Evolutionary conservation across 306 rosid genomes (phyloP), one percentile per base, ranked within the genome.

Genomic region (Urtica urens): DNA sequence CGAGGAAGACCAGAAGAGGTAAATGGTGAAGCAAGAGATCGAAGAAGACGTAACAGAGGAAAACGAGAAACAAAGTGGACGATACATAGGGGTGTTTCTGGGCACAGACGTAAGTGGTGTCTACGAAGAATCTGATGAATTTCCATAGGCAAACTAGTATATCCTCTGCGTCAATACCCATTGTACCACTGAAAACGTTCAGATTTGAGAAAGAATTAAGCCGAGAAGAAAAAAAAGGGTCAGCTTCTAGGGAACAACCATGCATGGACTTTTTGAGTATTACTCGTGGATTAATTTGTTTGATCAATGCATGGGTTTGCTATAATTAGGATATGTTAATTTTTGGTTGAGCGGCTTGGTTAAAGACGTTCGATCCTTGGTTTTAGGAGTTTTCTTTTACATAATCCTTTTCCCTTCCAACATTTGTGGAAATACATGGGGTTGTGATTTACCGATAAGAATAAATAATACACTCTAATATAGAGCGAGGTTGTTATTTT

Each of bases 291-390:
- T n/a, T n/a, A n/a, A n/a, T n/a, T n/a, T n/a, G n/a, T n/a, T 23
- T 39, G 62, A 51, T 49, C 45, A 62, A 33, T 27, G 57, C 33
- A 49, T 70, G 62, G 56, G 66, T 47, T 55, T 35, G 38, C 77
- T 51, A 70, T 67, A 13, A 64, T 72, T 64, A 70, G 81, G 31
- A 67, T 58, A 4, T 7, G n/a, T 28, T 7, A 3, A 59, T 53
- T 57, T 44, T 66, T 64, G 72, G 77, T 26, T 67, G 51, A 67
- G 43, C 46, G 49, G 77, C 57, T 17, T 46, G 44, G 42, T 28
- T 19, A 31, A n/a, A n/a, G n/a, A n/a, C n/a, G n/a, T n/a, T n/a
- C n/a, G 79, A 86, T 76, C 93, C 93, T 66, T 38, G n/a, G 61
- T 53, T 78, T 74, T 38, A 66, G 93, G 77, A 58, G 60, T 17